phyloP scores from a whole-genome alignment of 2,329 filamentous ascomycete genomes.

The Talaromyces sp. region DNA sequence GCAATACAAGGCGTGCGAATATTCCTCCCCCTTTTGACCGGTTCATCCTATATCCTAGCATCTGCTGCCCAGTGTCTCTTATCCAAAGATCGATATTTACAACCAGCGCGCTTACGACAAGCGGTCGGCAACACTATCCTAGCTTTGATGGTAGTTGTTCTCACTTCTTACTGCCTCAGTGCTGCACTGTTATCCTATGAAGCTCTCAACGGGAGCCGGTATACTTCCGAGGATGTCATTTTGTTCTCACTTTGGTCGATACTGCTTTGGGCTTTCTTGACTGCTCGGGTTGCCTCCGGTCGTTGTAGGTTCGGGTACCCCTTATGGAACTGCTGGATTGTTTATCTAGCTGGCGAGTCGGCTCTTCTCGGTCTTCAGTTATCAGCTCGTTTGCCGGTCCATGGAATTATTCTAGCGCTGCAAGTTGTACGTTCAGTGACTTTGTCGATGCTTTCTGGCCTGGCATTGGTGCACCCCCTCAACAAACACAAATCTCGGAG shows the following conservation, averaged over 20 bases:
- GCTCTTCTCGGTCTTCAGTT: conserved; percentile 18
- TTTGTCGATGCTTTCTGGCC: conserved; percentile 9
- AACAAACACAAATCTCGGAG: background rate
- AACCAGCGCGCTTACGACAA: conserved; percentile 36
- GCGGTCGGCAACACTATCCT: conserved; percentile 40
- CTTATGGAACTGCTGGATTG: conserved; percentile 59
- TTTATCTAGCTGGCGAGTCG: conserved; percentile 57
- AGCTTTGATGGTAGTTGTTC: conserved; percentile 31
- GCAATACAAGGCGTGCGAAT: conserved; percentile 8
- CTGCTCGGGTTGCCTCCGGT: conserved; percentile 53
- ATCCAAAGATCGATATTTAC: conserved; percentile 41
- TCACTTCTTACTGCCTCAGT: conserved; percentile 34
- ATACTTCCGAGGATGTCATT: conserved; percentile 8
- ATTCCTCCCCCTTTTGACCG: conserved; percentile 10
- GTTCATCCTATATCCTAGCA: conserved; percentile 52
- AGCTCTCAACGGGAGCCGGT: background rate
- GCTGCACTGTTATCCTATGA: conserved; percentile 21
- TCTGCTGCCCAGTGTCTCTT: conserved; percentile 52
- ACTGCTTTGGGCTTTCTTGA: conserved; percentile 60
- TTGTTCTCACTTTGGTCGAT: conserved; percentile 31
- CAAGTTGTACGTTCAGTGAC: conserved; percentile 7
- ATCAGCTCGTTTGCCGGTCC: conserved; percentile 34
- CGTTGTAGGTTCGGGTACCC: conserved; percentile 58
- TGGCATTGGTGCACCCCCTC: background rate
- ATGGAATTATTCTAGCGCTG: conserved; percentile 1